Evolutionary conservation across 1,284 basidiomycete genomes (phyloP), one percentile per base, ranked within the genome.

Genomic region (Mycena sp.): DNA sequence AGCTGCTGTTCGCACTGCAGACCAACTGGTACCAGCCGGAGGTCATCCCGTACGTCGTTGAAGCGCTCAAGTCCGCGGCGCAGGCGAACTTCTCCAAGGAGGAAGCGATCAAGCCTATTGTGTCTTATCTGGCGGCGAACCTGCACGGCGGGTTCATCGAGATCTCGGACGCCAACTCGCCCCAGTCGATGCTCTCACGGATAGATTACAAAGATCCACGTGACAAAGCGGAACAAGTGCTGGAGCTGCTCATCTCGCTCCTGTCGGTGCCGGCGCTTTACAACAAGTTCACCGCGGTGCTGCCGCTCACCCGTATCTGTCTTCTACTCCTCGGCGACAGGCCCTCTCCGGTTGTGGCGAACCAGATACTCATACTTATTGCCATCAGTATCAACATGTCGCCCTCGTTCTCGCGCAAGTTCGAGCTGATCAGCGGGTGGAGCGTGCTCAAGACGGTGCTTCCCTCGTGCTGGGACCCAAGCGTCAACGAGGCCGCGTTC

Each of bases 61-160:
- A 87, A 63, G 84, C 90, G 2, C 74, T 94, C 41, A 81, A 79
- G 46, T 78, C 83, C 4, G 81, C 86, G 5, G 82, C 86, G 41
- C 83, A 87, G 69, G 82, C 87, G 0, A 81, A 85, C 23, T 94
- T 93, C 71, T 83, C 85, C 2, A 82, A 87, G 38, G 91, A 92
- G 23, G 87, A 89, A 46, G 84, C 86, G 0, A 92, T 97, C 70
- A 96, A 95, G 71, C 93, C 94, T 0, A 77, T 96, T 1, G 88
- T 95, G 4, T 91, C 94, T 0, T 98, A 93, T 72, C 78, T 97
- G 11, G 93, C 94, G 16, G 91, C 93, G 0, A 91, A 92, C 70
- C 76, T 96, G n/a, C 89, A 91, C 68, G 38, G 64, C 32, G 58
- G 30, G 16, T 29, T 48, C 10, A 19, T 48, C 28, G 40, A 40